These are phyloP conservation scores for Mycosphaerella sp. DNA, from an alignment of 2,329 filamentous ascomycete genomes.

Conservation along the genomic window DNA sequence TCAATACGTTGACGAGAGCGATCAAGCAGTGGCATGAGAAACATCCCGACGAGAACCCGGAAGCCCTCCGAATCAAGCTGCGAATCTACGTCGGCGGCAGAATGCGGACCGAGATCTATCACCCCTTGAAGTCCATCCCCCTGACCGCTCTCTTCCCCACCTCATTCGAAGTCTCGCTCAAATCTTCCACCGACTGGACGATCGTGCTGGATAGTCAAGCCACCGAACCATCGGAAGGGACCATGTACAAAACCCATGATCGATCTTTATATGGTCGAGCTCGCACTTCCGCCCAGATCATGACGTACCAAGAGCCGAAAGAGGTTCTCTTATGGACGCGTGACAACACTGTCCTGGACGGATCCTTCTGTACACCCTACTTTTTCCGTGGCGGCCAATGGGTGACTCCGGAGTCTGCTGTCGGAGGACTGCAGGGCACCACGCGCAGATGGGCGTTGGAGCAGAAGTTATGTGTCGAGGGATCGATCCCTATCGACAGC, in stretches of 20 bases:
- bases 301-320: slow-evolving; percentile 36
- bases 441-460: slow-evolving; percentile 77
- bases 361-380: slow-evolving; percentile 74
- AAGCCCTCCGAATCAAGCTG: slow-evolving; percentile 43
- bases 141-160: slow-evolving; percentile 53
- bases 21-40: slow-evolving; percentile 31
- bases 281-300: slow-evolving; percentile 54
- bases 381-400: slow-evolving; percentile 67
- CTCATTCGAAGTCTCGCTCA: slow-evolving; percentile 42
- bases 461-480: slow-evolving; percentile 59
- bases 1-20: slow-evolving; percentile 31
- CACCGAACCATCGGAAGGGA: slow-evolving; percentile 57
- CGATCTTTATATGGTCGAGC: slow-evolving; percentile 66
- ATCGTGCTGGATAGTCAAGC: slow-evolving; percentile 48
- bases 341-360: slow-evolving; percentile 66
- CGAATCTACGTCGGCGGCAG: slow-evolving; percentile 48
- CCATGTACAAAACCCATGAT: slow-evolving; percentile 77
- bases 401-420: slow-evolving; percentile 65
- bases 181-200: slow-evolving; percentile 29
- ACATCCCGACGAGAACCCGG: slow-evolving; percentile 25
- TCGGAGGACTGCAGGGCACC: slow-evolving; percentile 76
- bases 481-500: slow-evolving; percentile 52
- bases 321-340: slow-evolving; percentile 72
- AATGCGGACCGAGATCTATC: slow-evolving; percentile 36
- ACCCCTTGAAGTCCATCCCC: slow-evolving; percentile 37